Base-by-base conservation (phyloP, 73 alveolate species). In the Paramecium octaurelia region DNA sequence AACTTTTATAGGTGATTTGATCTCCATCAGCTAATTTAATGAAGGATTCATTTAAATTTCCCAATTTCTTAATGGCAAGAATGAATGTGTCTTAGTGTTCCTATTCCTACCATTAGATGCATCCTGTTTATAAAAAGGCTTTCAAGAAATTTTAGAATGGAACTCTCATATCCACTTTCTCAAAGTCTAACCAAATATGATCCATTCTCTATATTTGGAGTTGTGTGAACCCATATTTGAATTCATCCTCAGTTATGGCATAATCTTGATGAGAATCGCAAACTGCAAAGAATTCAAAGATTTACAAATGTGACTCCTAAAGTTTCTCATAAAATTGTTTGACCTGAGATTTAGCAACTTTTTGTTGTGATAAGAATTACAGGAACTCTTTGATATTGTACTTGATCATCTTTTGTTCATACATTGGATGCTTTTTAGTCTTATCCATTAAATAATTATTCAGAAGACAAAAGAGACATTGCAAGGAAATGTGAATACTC, bases 1-100 rank as follows among this genome's bases (percentile, higher is more conserved):
- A 35, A 80, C 91, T 80, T 18, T 48, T 80, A 48, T 80, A 80
- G 16, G 91, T 80, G 5, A 80, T 80, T 48, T 80, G 1, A 24
- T 27, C 70, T 8, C 57, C 57, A 31, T 80, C 91, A 0, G 91
- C 36, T 35, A 80, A 24, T 48, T 80, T 80, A 9, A 44, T 21
- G 46, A 80, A 80, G 58, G 91, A 59, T 44, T 80, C 91, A 80
- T 80, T 80, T 48, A 80, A 10, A 24, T 80, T 80, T 80, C 91
- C 91, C 23, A 80, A 48, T 23, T 80, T 80, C 46, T 48, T 80
- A 12, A 48, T 80, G 7, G 91, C 91, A 1, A 48, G 24, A 5
- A 34, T 42, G 8, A 80, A 43, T 46, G 46, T 2, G 27, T 80
- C 73, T 73, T 73, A 34, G 40, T 73, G 34, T 73, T 73, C 87